A percentile compares a stretch with the other conserved stretches of the same genome.
These are phyloP conservation scores for Epichloe amarillans DNA, from an alignment of 2,329 filamentous ascomycete genomes.

Conservation along the genomic window DNA sequence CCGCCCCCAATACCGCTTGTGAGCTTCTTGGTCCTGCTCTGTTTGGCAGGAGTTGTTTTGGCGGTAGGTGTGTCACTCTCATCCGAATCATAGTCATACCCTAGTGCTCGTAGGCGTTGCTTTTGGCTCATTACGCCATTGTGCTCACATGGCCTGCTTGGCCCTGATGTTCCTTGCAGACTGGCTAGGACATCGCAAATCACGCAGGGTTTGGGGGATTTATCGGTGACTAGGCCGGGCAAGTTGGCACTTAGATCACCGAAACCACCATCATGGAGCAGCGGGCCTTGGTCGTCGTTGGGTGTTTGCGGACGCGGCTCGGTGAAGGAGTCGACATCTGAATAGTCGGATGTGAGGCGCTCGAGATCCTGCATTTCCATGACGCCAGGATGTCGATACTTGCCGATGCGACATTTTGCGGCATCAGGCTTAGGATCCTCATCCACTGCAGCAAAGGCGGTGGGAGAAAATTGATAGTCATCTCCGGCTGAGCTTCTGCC, in stretches of 20 bases:
- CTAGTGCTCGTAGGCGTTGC: slow-evolving; percentile 11
- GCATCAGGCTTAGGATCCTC: background rate
- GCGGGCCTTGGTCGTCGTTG: slow-evolving; percentile 22
- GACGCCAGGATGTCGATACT: background rate
- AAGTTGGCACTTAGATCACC: slow-evolving; percentile 20
- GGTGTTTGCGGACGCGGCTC: slow-evolving; percentile 6
- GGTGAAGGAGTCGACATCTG: slow-evolving; percentile 22
- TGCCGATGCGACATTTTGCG: background rate
- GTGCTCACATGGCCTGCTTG: slow-evolving; percentile 3
- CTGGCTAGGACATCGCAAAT: slow-evolving; percentile 6
- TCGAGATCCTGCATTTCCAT: slow-evolving; percentile 5
- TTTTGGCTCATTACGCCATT: slow-evolving; percentile 8
- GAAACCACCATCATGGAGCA: slow-evolving; percentile 24
- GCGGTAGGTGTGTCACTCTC: slow-evolving; percentile 2
- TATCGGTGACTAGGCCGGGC: slow-evolving; percentile 13
- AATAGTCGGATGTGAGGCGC: slow-evolving; percentile 5
- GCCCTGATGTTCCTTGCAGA: background rate
- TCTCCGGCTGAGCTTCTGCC: slow-evolving; percentile 1
- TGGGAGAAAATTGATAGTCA: background rate
- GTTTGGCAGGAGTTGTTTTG: background rate
- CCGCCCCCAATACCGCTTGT: slow-evolving; percentile 3
- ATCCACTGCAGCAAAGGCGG: slow-evolving; percentile 1
- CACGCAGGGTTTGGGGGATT: slow-evolving; percentile 3
- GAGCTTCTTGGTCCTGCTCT: slow-evolving; percentile 5
- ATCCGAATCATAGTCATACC: slow-evolving; percentile 14